These are phyloP conservation scores for Penicillium argentinense DNA, from an alignment of 495 filamentous ascomycete genomes.

Conservation along the genomic window DNA sequence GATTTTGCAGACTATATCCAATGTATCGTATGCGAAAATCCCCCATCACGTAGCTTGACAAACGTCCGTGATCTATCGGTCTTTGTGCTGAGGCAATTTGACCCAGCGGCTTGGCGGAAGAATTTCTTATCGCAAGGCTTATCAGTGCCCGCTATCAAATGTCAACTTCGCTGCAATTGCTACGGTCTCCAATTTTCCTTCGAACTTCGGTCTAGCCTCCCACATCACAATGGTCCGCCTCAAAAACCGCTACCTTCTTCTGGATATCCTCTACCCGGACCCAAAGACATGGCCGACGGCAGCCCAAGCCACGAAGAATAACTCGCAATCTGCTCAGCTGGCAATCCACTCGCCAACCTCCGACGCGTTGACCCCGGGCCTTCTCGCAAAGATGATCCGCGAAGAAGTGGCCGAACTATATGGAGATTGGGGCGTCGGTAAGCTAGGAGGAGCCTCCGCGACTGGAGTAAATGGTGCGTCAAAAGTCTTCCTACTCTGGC, in stretches of 20 bases:
- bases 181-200: slow-evolving; percentile 1
- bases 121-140: slow-evolving; percentile 20
- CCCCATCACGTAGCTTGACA: no score
- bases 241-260: slow-evolving; percentile 90
- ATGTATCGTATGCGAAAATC: not conserved
- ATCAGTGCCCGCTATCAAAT: not conserved
- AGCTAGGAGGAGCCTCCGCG: slow-evolving; percentile 50
- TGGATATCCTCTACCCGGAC: slow-evolving; percentile 86
- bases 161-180: no score
- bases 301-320: slow-evolving; percentile 3
- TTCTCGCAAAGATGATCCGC: slow-evolving; percentile 66
- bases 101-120: not conserved
- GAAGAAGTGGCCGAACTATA: slow-evolving; percentile 70
- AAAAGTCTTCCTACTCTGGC: not conserved
- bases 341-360: slow-evolving; percentile 76
- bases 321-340: slow-evolving; percentile 41
- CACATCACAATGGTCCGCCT: slow-evolving; percentile 78
- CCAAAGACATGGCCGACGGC: slow-evolving; percentile 32
- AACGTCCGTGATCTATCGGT: no score
- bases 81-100: no score
- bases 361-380: slow-evolving; percentile 58
- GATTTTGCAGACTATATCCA: no score
- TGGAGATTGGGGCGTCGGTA: slow-evolving; percentile 87
- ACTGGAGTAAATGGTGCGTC: slow-evolving; percentile 63
- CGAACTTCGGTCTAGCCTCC: not conserved